A percentile compares a stretch with the other conserved stretches of the same genome.
These are phyloP conservation scores for Neonectria ditissima DNA, from an alignment of 2,329 filamentous ascomycete genomes.

Conservation along the genomic window DNA sequence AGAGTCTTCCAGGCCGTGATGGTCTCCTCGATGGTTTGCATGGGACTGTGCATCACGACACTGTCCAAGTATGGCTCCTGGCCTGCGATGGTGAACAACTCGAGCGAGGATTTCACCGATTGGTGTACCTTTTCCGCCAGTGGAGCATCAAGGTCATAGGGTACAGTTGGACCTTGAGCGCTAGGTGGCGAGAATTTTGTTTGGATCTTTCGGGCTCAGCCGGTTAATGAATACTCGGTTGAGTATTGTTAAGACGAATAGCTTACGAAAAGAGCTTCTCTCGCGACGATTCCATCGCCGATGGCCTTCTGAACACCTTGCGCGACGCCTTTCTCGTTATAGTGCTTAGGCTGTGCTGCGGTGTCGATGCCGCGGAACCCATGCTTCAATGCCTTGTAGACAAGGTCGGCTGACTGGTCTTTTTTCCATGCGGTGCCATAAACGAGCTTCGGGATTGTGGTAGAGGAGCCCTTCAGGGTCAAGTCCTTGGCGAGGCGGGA, in stretches of 20 bases:
- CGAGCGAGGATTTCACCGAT: slow-evolving; percentile 75
- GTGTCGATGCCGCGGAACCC: slow-evolving; percentile 84
- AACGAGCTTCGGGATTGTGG: slow-evolving; percentile 65
- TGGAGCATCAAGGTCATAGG: slow-evolving; percentile 70
- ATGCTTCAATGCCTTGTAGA: slow-evolving; percentile 73
- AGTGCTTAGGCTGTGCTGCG: slow-evolving; percentile 82
- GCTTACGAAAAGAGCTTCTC: slow-evolving; percentile 72
- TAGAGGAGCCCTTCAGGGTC: slow-evolving; percentile 46
- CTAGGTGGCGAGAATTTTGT: slow-evolving; percentile 81
- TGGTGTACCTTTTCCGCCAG: slow-evolving; percentile 73
- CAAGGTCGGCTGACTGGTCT: slow-evolving; percentile 72
- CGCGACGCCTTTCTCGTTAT: slow-evolving; percentile 78
- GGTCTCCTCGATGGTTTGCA: slow-evolving; percentile 59
- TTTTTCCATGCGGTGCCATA: slow-evolving; percentile 93
- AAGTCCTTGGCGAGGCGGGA: slow-evolving; percentile 51
- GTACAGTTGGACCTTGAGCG: slow-evolving; percentile 71
- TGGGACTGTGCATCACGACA: slow-evolving; percentile 77
- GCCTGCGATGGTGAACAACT: slow-evolving; percentile 65
- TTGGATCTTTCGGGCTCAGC: slow-evolving; percentile 67
- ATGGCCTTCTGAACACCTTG: slow-evolving; percentile 74
- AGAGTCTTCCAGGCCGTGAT: slow-evolving; percentile 75
- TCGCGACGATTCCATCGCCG: slow-evolving; percentile 65
- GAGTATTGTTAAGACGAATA: neutral
- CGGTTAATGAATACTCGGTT: neutral
- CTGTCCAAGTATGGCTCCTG: slow-evolving; percentile 71